Percentiles rank a stretch among this genome's conserved stretches.
Evolutionary conservation across 108 stramenopile species (phyloP).

Genomic region (Cyclotella cryptica): DNA sequence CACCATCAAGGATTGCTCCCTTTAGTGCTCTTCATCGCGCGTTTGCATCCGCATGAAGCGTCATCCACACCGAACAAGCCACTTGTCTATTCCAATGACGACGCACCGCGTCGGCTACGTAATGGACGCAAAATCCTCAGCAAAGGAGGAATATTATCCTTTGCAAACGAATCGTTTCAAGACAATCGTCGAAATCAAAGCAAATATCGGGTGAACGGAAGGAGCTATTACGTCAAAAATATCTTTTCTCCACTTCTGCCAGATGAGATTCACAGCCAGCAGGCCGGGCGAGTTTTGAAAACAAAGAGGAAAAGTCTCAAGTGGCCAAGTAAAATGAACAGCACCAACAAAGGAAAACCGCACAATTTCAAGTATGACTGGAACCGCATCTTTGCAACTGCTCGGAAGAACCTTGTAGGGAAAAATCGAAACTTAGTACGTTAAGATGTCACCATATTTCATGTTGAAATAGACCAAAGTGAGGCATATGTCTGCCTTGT

Average conservation of each 20-base stretch:
- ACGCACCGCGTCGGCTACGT: slow-evolving; percentile 16
- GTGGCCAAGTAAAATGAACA: background rate
- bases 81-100: background rate
- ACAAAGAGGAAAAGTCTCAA: background rate
- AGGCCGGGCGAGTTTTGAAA: background rate
- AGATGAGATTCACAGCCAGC: background rate
- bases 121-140: background rate
- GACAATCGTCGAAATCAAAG: slow-evolving; percentile 16
- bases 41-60: background rate
- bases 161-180: background rate
- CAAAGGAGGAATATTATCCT: background rate
- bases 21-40: background rate
- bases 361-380: slow-evolving; percentile 1
- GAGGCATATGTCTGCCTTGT: no score
- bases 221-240: slow-evolving; percentile 14
- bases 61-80: background rate
- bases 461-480: no score
- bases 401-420: background rate
- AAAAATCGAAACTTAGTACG: no score
- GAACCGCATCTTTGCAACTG: background rate
- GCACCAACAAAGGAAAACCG: background rate
- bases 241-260: background rate
- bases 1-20: background rate
- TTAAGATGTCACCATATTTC: no score
- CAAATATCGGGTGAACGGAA: background rate